Conservation (phyloP, 805 yeast genomes). For the Schwanniomyces occidentalis region DNA sequence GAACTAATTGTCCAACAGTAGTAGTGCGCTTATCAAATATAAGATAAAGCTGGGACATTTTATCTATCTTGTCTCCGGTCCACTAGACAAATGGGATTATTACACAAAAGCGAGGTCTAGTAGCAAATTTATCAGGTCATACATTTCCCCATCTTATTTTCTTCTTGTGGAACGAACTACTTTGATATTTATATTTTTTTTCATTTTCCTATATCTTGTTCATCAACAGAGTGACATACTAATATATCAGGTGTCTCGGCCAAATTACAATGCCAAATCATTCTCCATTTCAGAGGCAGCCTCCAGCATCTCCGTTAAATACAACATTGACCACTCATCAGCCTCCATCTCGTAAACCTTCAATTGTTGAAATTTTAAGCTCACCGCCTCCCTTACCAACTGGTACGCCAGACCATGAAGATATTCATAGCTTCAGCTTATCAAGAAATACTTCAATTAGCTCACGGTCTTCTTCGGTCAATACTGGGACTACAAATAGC, state of each 20-base stretch:
- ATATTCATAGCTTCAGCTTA: constrained; percentile 37
- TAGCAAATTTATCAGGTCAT: constrained; percentile 8
- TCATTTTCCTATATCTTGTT: too few species aligned
- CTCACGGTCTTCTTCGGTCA: constrained; percentile 22
- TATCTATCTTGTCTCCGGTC: too few species aligned
- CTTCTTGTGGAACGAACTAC: too few species aligned
- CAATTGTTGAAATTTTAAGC: constrained; percentile 72
- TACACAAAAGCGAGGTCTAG: too few species aligned
- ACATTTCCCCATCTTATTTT: constrained; percentile 8
- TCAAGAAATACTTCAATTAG: constrained; percentile 35
- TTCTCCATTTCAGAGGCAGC: constrained; percentile 17
- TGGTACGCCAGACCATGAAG: constrained; percentile 37
- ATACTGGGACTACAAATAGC: constrained; percentile 6
- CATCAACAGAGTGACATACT: too few species aligned
- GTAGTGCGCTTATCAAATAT: too few species aligned
- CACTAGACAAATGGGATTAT: too few species aligned
- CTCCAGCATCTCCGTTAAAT: constrained; percentile 14
- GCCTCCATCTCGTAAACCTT: constrained; percentile 47
- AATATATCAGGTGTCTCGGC: too few species aligned
- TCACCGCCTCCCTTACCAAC: constrained; percentile 71
- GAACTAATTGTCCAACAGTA: too few species aligned
- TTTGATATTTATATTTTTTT: too few species aligned
- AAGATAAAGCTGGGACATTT: too few species aligned
- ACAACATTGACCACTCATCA: constrained; percentile 9
- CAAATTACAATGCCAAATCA: constrained; percentile 17